phyloP scores from a whole-genome alignment of 768 basidiomycete species.

The Russula ochroleuca region DNA sequence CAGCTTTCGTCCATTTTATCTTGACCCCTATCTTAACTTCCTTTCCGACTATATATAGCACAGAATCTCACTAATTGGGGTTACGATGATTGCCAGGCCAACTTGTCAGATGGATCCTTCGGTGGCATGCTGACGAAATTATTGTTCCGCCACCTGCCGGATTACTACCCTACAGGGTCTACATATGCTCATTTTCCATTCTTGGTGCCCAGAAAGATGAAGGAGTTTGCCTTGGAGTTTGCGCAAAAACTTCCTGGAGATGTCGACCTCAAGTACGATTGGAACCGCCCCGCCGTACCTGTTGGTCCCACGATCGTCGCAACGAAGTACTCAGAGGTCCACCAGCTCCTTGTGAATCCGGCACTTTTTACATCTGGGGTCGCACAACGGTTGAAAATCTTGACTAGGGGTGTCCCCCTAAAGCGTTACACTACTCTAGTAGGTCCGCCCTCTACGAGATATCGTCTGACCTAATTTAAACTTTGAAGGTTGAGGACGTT shows the following conservation, averaged over 20 bases:
- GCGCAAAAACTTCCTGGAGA: slow-evolving; percentile 36
- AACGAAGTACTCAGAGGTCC: slow-evolving; percentile 7
- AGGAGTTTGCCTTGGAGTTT: too few relatives aligned
- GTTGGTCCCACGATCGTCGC: slow-evolving; percentile 12
- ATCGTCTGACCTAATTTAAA: background rate
- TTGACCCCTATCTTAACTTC: background rate
- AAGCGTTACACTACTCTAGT: slow-evolving; percentile 6
- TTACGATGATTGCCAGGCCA: slow-evolving; percentile 62
- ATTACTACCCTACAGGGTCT: slow-evolving; percentile 60
- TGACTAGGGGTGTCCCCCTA: slow-evolving; percentile 17
- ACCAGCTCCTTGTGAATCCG: background rate
- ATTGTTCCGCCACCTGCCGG: slow-evolving; percentile 66
- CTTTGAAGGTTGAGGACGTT: slow-evolving; percentile 14
- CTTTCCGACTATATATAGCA: slow-evolving; percentile 39
- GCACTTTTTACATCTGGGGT: slow-evolving; percentile 6
- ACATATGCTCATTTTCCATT: slow-evolving; percentile 81
- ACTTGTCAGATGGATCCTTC: slow-evolving; percentile 62
- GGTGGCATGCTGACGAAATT: slow-evolving; percentile 73
- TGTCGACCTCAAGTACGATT: slow-evolving; percentile 48
- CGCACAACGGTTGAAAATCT: slow-evolving; percentile 1
- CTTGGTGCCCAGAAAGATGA: slow-evolving; percentile 53
- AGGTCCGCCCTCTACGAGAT: background rate
- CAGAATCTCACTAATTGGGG: slow-evolving; percentile 78
- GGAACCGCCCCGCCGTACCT: slow-evolving; percentile 46
- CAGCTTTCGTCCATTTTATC: slow-evolving; percentile 10